These are phyloP conservation scores for Alloascoidea hylecoeti DNA, from an alignment of 805 yeast genomes.

Conservation along the genomic window DNA sequence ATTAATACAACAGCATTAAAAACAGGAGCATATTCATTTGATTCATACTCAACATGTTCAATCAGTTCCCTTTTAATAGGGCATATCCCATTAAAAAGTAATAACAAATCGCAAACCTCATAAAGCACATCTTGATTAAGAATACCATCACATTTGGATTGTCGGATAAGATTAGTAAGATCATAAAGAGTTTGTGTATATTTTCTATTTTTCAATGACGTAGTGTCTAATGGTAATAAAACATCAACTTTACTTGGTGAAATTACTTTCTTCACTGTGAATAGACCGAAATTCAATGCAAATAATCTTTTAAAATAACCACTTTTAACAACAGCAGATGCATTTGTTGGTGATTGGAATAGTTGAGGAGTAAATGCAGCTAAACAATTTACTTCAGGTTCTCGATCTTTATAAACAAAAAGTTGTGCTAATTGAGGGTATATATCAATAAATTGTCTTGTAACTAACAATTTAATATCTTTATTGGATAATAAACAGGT, in stretches of 20 bases:
- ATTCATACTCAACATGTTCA: slow-evolving; percentile 85
- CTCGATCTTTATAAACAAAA: slow-evolving; percentile 65
- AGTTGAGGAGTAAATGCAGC: slow-evolving; percentile 69
- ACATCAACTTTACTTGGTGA: slow-evolving; percentile 26
- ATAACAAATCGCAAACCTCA: slow-evolving; percentile 50
- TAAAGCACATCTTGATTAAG: slow-evolving; percentile 27
- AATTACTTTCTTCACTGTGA: slow-evolving; percentile 37
- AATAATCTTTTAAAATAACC: slow-evolving; percentile 52
- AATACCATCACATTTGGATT: too few relatives aligned
- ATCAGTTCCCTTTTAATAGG: slow-evolving; percentile 59
- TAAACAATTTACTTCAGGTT: slow-evolving; percentile 72
- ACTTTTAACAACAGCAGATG: slow-evolving; percentile 43
- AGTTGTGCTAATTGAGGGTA: slow-evolving; percentile 65
- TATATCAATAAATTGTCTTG: slow-evolving; percentile 71
- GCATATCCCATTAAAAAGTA: slow-evolving; percentile 67
- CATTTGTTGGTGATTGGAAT: slow-evolving; percentile 79
- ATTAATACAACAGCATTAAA: not conserved
- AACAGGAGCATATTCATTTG: slow-evolving; percentile 13
- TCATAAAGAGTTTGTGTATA: slow-evolving; percentile 75
- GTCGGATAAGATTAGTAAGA: slow-evolving; percentile 16
- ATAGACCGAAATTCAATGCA: slow-evolving; percentile 46
- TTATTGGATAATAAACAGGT: slow-evolving; percentile 49
- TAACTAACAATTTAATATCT: slow-evolving; percentile 39
- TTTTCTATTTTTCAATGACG: slow-evolving; percentile 48
- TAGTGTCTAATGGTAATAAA: slow-evolving; percentile 17